phyloP scores from a whole-genome alignment of 305 asterid species.

The Plantago rigida region DNA sequence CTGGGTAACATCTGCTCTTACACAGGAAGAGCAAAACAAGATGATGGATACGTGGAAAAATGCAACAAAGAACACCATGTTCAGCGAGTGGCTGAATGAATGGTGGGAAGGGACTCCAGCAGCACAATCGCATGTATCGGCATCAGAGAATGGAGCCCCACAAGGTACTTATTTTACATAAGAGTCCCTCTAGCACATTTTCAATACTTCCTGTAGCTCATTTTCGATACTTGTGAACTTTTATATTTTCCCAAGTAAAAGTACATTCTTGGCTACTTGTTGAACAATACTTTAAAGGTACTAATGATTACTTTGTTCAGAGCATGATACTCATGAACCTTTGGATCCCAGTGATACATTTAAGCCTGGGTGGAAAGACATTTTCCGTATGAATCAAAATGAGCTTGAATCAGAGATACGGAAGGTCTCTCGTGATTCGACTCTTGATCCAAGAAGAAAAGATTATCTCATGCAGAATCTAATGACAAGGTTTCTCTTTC shows the following conservation, averaged over 20 bases:
- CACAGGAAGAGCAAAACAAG: conserved; percentile 91
- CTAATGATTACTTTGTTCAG: conserved; percentile 35
- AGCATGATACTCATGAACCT: conserved; percentile 53
- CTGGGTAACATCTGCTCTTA: conserved; percentile 95
- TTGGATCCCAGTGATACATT: conserved; percentile 71
- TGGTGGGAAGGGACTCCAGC: conserved; percentile 86
- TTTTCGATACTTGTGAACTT: background rate
- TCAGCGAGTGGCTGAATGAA: conserved; percentile 94
- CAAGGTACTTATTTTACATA: conserved; percentile 40
- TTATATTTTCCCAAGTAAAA: conserved; percentile 21
- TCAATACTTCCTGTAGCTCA: background rate
- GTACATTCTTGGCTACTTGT: conserved; percentile 2
- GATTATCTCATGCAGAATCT: conserved; percentile 89
- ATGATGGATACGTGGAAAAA: conserved; percentile 95
- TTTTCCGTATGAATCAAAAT: conserved; percentile 92
- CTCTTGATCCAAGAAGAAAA: conserved; percentile 96
- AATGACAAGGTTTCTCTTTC: conserved; percentile 65
- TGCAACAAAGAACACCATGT: conserved; percentile 95
- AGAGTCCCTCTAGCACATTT: conserved; percentile 14
- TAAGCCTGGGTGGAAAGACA: conserved; percentile 99
- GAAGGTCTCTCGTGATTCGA: conserved; percentile 82
- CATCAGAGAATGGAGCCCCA: conserved; percentile 42
- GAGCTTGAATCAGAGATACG: conserved; percentile 97
- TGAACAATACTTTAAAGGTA: conserved; percentile 17
- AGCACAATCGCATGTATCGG: conserved; percentile 38